A percentile compares a stretch with the other conserved stretches of the same genome.
Conservation (phyloP, 257 asterid genomes). For the Lycium barbarum region DNA sequence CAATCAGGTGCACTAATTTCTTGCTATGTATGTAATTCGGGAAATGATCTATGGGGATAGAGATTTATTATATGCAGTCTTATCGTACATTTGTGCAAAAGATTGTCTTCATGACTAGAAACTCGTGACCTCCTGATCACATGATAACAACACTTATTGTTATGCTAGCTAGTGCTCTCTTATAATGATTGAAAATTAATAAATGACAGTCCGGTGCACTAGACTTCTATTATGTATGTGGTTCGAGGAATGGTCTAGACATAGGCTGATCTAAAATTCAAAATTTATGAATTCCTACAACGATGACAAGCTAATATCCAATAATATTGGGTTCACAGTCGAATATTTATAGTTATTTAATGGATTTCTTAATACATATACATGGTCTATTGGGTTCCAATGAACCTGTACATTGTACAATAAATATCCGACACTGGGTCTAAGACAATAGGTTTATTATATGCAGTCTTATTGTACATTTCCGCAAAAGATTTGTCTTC, state of each 20-base stretch:
- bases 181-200: too few relatives aligned
- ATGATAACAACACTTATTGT: neutral
- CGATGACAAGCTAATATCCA: too few relatives aligned
- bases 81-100: too few relatives aligned
- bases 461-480: neutral
- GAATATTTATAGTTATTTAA: too few relatives aligned
- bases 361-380: too few relatives aligned
- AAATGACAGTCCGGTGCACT: neutral
- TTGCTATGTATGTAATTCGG: neutral
- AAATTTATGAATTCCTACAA: too few relatives aligned
- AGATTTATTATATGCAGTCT: neutral
- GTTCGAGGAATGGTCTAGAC: neutral
- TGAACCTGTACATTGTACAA: too few relatives aligned
- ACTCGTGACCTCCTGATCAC: neutral
- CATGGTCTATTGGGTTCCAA: too few relatives aligned
- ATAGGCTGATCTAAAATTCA: too few relatives aligned
- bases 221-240: too few relatives aligned
- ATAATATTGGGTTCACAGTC: too few relatives aligned
- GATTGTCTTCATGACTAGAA: neutral
- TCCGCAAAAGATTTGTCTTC: neutral
- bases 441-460: neutral
- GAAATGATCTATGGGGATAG: neutral
- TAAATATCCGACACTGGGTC: too few relatives aligned
- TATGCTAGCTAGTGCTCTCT: neutral
- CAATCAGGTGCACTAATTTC: neutral